phyloP scores from a whole-genome alignment of 2,329 filamentous ascomycete species.

The Alternaria arborescens region DNA sequence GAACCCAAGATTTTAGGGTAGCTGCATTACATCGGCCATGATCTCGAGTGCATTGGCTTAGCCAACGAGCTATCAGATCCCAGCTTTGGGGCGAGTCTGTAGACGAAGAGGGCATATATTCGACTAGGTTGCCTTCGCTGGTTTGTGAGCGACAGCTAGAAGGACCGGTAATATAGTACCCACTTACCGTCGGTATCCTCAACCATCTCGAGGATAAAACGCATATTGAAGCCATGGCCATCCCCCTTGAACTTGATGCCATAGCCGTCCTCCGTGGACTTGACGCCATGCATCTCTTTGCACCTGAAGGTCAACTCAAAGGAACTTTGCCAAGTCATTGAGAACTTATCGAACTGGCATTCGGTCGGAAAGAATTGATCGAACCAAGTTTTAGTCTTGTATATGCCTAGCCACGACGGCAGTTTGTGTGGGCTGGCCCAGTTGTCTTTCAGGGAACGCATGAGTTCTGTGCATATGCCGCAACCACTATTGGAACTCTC shows the following conservation, averaged over 20 bases:
- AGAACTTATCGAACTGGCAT: slow-evolving; percentile 1
- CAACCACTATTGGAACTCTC: background rate
- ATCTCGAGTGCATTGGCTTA: background rate
- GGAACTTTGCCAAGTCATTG: slow-evolving; percentile 2
- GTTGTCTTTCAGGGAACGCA: background rate
- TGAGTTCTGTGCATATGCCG: background rate
- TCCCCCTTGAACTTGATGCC: background rate
- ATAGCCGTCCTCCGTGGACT: too few species aligned
- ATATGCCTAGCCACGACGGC: too few species aligned
- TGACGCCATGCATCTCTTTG: too few species aligned
- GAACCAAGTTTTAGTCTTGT: too few species aligned
- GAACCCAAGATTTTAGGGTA: background rate
- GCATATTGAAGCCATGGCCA: background rate
- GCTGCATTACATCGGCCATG: slow-evolving; percentile 2
- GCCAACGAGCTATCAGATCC: background rate
- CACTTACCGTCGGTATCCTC: background rate
- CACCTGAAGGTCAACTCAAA: background rate
- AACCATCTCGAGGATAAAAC: background rate
- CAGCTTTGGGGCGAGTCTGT: slow-evolving; percentile 1
- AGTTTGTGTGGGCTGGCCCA: too few species aligned
- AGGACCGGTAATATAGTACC: too few species aligned
- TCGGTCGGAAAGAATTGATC: background rate
- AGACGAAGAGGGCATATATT: background rate
- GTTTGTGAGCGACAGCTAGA: background rate
- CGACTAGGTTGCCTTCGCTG: background rate